Evolutionary conservation across 225 moss, liverwort and hornwort species (phyloP), one percentile per base, ranked within the genome.

Genomic region (Pleurozium schreberi): DNA sequence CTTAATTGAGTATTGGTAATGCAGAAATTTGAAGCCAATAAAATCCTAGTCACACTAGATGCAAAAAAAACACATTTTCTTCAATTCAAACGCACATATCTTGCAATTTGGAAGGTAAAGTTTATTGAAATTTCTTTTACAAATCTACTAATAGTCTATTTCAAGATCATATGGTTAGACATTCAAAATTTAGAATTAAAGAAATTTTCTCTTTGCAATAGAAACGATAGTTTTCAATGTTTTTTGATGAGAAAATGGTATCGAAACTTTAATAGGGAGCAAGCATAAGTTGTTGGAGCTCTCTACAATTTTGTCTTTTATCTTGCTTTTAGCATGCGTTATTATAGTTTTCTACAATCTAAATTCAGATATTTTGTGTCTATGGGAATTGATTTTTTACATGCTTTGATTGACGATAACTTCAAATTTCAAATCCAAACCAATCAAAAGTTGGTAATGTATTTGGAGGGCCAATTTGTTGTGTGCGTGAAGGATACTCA

Each of bases 211-310:
- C 25, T 16, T 71, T 45, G 4, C 1, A 10, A 6, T 45, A 45
- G 15, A 47, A 45, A 18, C 18, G 30, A 4, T 1, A 6, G 1
- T 6, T 17, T 30, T 16, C 2, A 47, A 4, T 42, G 5, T 30
- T 30, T 45, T 45, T 30, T 45, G 0, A 71, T 42, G 5, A 0
- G 18, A 30, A 17, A 47, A 9, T 10, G 1, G 11, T n/a, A n/a
- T n/a, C n/a, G n/a, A n/a, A n/a, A n/a, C n/a, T n/a, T n/a, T n/a
- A n/a, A 15, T 0, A 26, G 1, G 2, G 7, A 14, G 0, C 9
- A 13, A 70, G 2, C 3, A 42, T 8, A 27, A 70, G 27, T 14
- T 42, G 8, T 70, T 1, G 0, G 9, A 0, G 9, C 15, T 26
- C 5, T 16, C 15, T 15, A 42, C 8, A 42, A 26, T 42, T 70